phyloP scores from a whole-genome alignment of 345 rosid genomes.

The Salix viminalis region DNA sequence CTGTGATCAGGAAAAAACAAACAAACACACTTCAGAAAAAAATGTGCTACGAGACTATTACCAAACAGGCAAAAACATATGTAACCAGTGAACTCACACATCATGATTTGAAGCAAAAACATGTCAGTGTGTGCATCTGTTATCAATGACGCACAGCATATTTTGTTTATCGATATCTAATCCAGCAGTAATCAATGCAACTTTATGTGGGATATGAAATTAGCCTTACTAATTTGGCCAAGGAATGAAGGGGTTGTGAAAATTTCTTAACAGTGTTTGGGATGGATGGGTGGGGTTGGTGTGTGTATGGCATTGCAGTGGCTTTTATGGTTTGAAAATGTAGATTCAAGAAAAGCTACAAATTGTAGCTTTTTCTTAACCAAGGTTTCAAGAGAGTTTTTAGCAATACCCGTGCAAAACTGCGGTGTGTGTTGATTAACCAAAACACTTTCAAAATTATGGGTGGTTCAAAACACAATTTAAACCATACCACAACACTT shows the following conservation, averaged over 20 bases:
- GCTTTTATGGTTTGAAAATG: too few relatives aligned
- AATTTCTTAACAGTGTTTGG: neutral
- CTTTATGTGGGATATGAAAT: neutral
- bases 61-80: neutral
- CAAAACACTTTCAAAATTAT: too few relatives aligned
- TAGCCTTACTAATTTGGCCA: neutral
- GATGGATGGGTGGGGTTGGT: too few relatives aligned
- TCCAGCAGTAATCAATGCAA: neutral
- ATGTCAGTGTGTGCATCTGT: neutral
- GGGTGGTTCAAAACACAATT: too few relatives aligned
- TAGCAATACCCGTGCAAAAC: too few relatives aligned
- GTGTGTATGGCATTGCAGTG: too few relatives aligned
- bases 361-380: too few relatives aligned
- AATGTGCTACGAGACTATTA: neutral
- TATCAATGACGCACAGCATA: neutral
- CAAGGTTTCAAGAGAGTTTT: too few relatives aligned
- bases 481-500: too few relatives aligned
- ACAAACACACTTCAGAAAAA: neutral
- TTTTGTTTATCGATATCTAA: neutral
- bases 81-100: neutral
- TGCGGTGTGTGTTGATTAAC: too few relatives aligned
- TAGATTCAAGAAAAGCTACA: too few relatives aligned
- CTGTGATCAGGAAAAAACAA: conserved; percentile 34
- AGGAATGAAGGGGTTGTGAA: neutral
- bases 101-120: neutral